Percentiles rank a stretch among this genome's conserved stretches.
Conservation (phyloP, 768 basidiomycete species). For the Collybia nuda region DNA sequence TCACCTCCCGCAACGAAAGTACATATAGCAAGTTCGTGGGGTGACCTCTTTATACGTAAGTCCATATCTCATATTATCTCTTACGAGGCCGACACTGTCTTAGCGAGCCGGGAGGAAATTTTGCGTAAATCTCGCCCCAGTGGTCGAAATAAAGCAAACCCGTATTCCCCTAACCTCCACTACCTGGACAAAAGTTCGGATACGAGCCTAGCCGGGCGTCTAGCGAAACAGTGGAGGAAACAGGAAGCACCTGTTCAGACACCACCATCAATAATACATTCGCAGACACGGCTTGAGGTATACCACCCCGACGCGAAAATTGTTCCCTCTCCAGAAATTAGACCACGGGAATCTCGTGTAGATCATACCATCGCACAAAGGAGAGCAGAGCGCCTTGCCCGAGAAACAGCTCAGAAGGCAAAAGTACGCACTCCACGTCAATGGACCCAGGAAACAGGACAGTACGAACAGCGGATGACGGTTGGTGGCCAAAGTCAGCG, state of each 20-base stretch:
- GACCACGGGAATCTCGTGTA: neutral
- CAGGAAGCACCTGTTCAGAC: neutral
- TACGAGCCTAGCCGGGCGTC: slow-evolving; percentile 20
- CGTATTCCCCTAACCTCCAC: slow-evolving; percentile 23
- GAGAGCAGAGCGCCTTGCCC: slow-evolving; percentile 18
- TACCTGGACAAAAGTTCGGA: slow-evolving; percentile 24
- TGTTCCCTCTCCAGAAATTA: neutral
- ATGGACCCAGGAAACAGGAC: no score
- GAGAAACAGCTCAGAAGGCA: slow-evolving; percentile 11
- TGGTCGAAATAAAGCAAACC: neutral
- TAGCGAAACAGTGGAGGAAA: slow-evolving; percentile 12
- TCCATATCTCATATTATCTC: slow-evolving; percentile 1
- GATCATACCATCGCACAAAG: slow-evolving; percentile 16
- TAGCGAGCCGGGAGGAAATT: slow-evolving; percentile 17
- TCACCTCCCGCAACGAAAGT: slow-evolving; percentile 4
- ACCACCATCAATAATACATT: neutral
- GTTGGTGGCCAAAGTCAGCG: neutral
- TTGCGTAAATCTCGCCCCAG: slow-evolving; percentile 4
- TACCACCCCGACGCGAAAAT: no score
- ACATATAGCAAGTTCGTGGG: slow-evolving; percentile 21
- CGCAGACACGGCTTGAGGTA: neutral
- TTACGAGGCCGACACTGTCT: neutral
- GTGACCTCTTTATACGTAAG: slow-evolving; percentile 34
- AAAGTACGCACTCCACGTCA: neutral
- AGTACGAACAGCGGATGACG: neutral